Conservation (phyloP, 306 rosid species). For the Cyamopsis tetragonoloba region DNA sequence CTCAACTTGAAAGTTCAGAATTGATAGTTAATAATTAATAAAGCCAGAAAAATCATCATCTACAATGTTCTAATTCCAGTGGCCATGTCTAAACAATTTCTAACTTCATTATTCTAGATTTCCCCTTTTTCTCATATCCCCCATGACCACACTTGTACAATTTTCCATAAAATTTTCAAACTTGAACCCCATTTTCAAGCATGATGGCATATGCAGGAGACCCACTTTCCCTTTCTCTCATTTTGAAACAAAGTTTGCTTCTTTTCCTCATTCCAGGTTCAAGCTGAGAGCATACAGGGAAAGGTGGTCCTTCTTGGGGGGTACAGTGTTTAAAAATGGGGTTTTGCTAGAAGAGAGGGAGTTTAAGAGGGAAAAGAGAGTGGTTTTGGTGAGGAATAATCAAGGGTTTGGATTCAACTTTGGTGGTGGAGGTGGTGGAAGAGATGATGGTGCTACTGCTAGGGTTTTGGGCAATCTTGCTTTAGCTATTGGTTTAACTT, state of each 20-base stretch:
- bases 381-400: constrained; percentile 61
- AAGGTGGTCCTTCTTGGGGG: constrained; percentile 30
- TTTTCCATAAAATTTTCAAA: constrained; percentile 42
- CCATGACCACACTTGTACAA: constrained; percentile 50
- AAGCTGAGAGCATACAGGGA: constrained; percentile 38
- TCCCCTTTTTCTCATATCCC: constrained; percentile 1
- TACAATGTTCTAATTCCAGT: constrained; percentile 17
- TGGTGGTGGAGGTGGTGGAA: constrained; percentile 73
- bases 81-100: constrained; percentile 16
- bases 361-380: constrained; percentile 44
- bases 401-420: constrained; percentile 70
- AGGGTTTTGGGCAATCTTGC: constrained; percentile 77
- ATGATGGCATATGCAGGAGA: constrained; percentile 29
- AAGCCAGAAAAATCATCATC: background rate
- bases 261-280: constrained; percentile 34
- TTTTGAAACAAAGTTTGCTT: constrained; percentile 31
- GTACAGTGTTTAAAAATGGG: constrained; percentile 28
- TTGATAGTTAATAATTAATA: background rate
- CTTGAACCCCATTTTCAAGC: constrained; percentile 33
- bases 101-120: constrained; percentile 15
- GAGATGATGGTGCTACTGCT: constrained; percentile 64
- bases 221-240: constrained; percentile 38
- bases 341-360: constrained; percentile 37
- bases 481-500: constrained; percentile 85
- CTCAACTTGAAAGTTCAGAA: background rate